phyloP scores from a whole-genome alignment of 2,329 filamentous ascomycete genomes.

The Emericellopsis cladophorae region DNA sequence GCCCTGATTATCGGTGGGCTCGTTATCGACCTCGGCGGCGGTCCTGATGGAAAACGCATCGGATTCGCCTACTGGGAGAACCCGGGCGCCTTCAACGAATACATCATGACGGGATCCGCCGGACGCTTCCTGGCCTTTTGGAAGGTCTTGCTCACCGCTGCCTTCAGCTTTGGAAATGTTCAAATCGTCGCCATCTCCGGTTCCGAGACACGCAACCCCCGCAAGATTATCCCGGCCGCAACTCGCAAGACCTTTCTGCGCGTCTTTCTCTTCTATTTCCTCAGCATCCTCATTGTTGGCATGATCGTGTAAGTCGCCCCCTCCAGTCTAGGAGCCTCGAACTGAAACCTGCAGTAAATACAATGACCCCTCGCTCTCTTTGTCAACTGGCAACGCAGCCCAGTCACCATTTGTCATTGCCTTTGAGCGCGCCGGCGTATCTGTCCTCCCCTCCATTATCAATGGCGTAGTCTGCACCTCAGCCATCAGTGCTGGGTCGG shows the following conservation, averaged over 20 bases:
- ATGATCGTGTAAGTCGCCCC: background rate
- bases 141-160: background rate
- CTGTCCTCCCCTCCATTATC: too few relatives aligned
- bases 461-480: too few relatives aligned
- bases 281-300: background rate
- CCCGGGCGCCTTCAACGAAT: conserved; percentile 54
- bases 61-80: conserved; percentile 52
- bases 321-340: too few relatives aligned
- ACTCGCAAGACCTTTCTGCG: background rate
- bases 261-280: background rate
- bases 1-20: conserved; percentile 43
- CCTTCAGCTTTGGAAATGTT: too few relatives aligned
- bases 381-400: too few relatives aligned
- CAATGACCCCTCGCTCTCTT: too few relatives aligned
- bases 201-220: background rate
- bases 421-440: too few relatives aligned
- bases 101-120: conserved; percentile 43
- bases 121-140: conserved; percentile 57
- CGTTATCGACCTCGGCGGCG: conserved; percentile 58
- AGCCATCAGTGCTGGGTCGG: too few relatives aligned
- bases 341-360: too few relatives aligned
- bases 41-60: conserved; percentile 53
- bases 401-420: too few relatives aligned
- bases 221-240: background rate
- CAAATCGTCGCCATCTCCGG: background rate